A percentile compares a stretch with the other conserved stretches of the same genome.
These are phyloP conservation scores for Vanrija sp. DNA, from an alignment of 1,284 basidiomycete genomes.

Conservation along the genomic window DNA sequence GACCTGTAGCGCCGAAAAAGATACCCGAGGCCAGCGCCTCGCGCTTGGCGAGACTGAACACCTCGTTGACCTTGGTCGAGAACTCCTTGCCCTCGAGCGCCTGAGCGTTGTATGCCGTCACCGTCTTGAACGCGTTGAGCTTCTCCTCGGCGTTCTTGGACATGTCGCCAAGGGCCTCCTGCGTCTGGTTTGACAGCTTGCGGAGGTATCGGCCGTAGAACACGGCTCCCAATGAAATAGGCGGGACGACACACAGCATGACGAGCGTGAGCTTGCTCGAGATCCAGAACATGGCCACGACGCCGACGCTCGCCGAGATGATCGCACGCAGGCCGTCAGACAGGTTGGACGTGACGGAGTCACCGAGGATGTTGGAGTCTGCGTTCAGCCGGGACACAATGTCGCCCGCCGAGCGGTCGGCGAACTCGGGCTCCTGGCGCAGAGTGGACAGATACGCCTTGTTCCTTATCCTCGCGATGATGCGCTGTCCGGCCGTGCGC, in stretches of 20 bases:
- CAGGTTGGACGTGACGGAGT: constrained; percentile 86
- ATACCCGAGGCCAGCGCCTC: constrained; percentile 88
- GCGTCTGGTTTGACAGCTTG: constrained; percentile 83
- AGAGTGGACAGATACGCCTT: constrained; percentile 76
- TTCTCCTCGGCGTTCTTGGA: constrained; percentile 89
- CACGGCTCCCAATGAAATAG: constrained; percentile 90
- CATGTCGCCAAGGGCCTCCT: constrained; percentile 92
- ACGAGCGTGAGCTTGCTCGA: constrained; percentile 84
- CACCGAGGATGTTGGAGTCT: constrained; percentile 92
- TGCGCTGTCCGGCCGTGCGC: constrained; percentile 82
- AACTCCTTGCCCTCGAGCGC: constrained; percentile 63
- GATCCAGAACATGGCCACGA: constrained; percentile 94
- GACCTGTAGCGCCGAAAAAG: constrained; percentile 89
- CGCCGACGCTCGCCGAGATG: constrained; percentile 82
- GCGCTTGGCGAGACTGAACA: constrained; percentile 73
- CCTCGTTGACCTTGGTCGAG: constrained; percentile 58
- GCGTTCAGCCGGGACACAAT: constrained; percentile 86
- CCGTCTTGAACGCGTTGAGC: constrained; percentile 85
- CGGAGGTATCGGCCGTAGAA: constrained; percentile 95
- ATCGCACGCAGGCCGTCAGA: constrained; percentile 80
- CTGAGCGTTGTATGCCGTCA: constrained; percentile 79
- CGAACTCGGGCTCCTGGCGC: constrained; percentile 85
- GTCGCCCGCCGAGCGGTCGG: constrained; percentile 90
- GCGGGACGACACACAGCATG: constrained; percentile 92
- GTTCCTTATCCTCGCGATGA: constrained; percentile 83